Evolutionary conservation across 768 basidiomycete genomes (phyloP).

Genomic region (Cystobasidium ongulense): DNA sequence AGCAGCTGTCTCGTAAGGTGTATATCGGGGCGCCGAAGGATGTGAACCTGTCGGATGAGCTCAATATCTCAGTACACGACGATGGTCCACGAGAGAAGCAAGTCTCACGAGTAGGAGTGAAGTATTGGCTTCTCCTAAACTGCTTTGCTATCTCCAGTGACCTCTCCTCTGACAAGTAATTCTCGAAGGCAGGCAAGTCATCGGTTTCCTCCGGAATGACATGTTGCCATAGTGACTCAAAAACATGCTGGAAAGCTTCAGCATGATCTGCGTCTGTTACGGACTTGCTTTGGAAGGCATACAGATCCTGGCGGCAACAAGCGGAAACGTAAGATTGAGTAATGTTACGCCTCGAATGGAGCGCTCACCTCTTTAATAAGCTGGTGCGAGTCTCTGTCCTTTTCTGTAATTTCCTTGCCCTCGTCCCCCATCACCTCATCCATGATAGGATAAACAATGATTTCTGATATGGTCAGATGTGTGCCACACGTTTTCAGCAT

Average conservation of each 20-base stretch:
- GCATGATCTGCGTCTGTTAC: conserved; percentile 8
- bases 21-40: conserved; percentile 8
- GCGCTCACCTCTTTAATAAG: conserved; percentile 10
- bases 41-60: background rate
- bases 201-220: conserved; percentile 21
- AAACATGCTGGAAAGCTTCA: background rate
- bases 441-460: conserved; percentile 16
- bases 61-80: background rate
- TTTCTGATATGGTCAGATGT: background rate
- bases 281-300: conserved; percentile 11
- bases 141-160: conserved; percentile 18
- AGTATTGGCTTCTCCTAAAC: conserved; percentile 6
- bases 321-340: too few relatives aligned
- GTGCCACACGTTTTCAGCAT: background rate
- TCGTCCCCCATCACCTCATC: conserved; percentile 2
- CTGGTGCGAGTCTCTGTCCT: conserved; percentile 26
- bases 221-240: conserved; percentile 6
- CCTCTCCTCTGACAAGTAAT: background rate
- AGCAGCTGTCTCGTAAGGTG: conserved; percentile 19
- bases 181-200: conserved; percentile 18
- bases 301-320: conserved; percentile 2
- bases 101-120: conserved; percentile 12
- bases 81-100: background rate
- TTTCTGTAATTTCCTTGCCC: conserved; percentile 13
- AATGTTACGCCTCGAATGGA: too few relatives aligned